These are phyloP conservation scores for Coniochaeta sp. DNA, from an alignment of 2,329 filamentous ascomycete genomes.

Conservation along the genomic window DNA sequence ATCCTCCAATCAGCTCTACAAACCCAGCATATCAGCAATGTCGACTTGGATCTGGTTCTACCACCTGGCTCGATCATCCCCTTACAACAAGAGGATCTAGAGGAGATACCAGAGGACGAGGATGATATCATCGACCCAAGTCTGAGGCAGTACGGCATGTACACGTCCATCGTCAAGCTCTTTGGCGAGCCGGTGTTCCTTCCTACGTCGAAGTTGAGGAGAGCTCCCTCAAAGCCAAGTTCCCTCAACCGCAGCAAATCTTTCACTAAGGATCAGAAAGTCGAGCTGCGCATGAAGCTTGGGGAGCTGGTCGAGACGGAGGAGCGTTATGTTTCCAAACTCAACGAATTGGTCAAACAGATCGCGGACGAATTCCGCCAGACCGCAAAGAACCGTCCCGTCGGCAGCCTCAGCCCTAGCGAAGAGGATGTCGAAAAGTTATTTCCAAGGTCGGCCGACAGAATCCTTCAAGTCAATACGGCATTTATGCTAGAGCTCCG, in stretches of 20 bases:
- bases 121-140: conserved; percentile 59
- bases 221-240: conserved; percentile 80
- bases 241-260: conserved; percentile 70
- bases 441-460: conserved; percentile 74
- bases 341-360: conserved; percentile 74
- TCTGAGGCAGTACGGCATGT: conserved; percentile 65
- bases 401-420: conserved; percentile 61
- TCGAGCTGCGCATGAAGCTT: conserved; percentile 80
- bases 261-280: conserved; percentile 75
- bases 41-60: conserved; percentile 82
- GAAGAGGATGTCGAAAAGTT: conserved; percentile 65
- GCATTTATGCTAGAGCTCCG: conserved; percentile 72
- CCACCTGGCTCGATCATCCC: conserved; percentile 70
- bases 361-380: conserved; percentile 74
- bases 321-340: conserved; percentile 83
- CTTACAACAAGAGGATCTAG: conserved; percentile 49
- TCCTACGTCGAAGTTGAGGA: conserved; percentile 74
- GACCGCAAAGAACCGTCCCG: conserved; percentile 51
- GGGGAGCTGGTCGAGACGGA: conserved; percentile 88
- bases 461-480: conserved; percentile 75
- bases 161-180: conserved; percentile 67
- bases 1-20: conserved; percentile 70
- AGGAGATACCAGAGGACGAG: conserved; percentile 53
- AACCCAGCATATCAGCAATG: conserved; percentile 73
- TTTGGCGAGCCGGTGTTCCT: conserved; percentile 82